Evolutionary conservation across 345 rosid genomes (phyloP).

Genomic region (Pistacia vera): DNA sequence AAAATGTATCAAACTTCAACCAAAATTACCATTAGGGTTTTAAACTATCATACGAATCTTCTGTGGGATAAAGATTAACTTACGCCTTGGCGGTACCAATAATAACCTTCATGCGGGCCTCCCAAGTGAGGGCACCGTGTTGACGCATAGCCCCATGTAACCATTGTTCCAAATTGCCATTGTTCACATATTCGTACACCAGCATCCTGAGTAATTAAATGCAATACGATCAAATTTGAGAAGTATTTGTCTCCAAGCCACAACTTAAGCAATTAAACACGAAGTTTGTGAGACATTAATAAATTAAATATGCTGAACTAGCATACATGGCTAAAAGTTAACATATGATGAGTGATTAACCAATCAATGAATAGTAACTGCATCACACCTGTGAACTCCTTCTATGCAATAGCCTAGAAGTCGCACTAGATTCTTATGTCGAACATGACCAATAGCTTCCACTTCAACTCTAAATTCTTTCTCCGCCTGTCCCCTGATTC

Average conservation of each 20-base stretch:
- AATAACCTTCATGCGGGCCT: conserved; percentile 80
- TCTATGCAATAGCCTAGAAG: conserved; percentile 94
- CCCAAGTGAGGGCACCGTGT: conserved; percentile 74
- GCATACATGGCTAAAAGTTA: background rate
- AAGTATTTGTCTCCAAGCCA: background rate
- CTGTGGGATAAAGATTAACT: conserved; percentile 37
- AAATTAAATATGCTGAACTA: background rate
- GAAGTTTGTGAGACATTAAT: background rate
- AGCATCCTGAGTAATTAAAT: conserved; percentile 56
- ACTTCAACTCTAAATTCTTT: conserved; percentile 96
- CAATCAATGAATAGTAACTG: conserved; percentile 7
- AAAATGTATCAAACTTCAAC: background rate
- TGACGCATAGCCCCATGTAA: conserved; percentile 70
- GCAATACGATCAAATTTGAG: conserved; percentile 17
- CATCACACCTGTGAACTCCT: conserved; percentile 80
- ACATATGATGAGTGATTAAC: background rate
- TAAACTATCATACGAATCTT: conserved; percentile 2
- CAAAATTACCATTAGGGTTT: background rate
- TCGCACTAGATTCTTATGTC: conserved; percentile 92
- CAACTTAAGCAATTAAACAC: conserved; percentile 3
- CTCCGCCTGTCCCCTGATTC: conserved; percentile 95
- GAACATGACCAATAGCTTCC: conserved; percentile 97
- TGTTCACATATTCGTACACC: conserved; percentile 86
- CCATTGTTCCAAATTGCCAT: conserved; percentile 90
- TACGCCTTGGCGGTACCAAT: conserved; percentile 88